phyloP scores from a whole-genome alignment of 169 alveolate species.

The Theileria orientalis region DNA sequence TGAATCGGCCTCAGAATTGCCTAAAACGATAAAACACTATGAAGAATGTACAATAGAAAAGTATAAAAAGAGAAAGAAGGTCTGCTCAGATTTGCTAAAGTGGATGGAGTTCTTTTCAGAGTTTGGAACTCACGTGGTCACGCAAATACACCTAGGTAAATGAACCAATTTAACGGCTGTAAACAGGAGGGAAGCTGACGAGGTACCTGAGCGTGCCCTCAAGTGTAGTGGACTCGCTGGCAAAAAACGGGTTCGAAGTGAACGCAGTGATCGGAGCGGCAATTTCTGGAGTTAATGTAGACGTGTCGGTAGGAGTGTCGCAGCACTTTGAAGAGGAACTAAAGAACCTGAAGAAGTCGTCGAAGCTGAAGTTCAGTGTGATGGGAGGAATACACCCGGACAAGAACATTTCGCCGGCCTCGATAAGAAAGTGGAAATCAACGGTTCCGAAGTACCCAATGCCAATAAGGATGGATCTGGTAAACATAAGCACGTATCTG shows the following conservation, averaged over 20 bases:
- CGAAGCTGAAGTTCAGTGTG: constrained; percentile 49
- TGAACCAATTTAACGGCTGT: neutral
- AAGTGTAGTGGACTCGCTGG: constrained; percentile 27
- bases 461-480: constrained; percentile 44
- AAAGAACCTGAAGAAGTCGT: constrained; percentile 38
- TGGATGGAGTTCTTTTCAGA: constrained; percentile 60
- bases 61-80: constrained; percentile 35
- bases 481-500: constrained; percentile 30
- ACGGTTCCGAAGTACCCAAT: constrained; percentile 56
- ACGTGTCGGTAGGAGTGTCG: constrained; percentile 13
- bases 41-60: constrained; percentile 33
- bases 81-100: constrained; percentile 29
- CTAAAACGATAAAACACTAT: constrained; percentile 9
- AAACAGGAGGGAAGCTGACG: constrained; percentile 54
- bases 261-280: constrained; percentile 47
- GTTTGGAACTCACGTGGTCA: constrained; percentile 63
- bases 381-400: constrained; percentile 66
- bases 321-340: constrained; percentile 3
- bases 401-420: constrained; percentile 32
- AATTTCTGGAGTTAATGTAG: constrained; percentile 27
- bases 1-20: constrained; percentile 26
- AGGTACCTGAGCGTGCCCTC: constrained; percentile 50
- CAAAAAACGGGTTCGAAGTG: constrained; percentile 38
- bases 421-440: constrained; percentile 59
- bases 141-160: constrained; percentile 54